Percentiles rank a stretch among this genome's conserved stretches.
phyloP scores from a whole-genome alignment of 768 basidiomycete genomes.

The Suillus hirtellus region DNA sequence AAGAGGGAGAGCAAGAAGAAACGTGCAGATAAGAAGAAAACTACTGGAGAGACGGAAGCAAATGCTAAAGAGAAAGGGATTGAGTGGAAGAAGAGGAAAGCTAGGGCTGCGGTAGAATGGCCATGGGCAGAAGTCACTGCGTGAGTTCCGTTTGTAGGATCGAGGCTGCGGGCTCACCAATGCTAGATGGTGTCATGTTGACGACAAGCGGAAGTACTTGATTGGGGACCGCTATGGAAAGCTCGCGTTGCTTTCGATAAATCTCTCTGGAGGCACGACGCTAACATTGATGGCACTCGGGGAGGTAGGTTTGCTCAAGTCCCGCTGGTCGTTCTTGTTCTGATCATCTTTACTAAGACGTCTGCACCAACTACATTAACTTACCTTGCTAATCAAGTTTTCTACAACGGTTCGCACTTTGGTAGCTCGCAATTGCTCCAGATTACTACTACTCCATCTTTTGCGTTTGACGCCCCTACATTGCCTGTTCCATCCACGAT shows the following conservation, averaged over 20 bases:
- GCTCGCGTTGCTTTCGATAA: constrained; percentile 62
- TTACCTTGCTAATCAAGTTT: constrained; percentile 64
- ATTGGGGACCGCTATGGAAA: constrained; percentile 74
- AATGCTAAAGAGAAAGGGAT: constrained; percentile 50
- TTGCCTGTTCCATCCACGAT: constrained; percentile 55
- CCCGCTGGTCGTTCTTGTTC: constrained; percentile 7
- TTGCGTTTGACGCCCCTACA: constrained; percentile 41
- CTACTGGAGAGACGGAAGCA: constrained; percentile 44
- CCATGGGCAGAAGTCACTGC: constrained; percentile 73
- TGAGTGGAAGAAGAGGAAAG: constrained; percentile 54
- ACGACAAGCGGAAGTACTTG: constrained; percentile 49
- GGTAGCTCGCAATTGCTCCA: constrained; percentile 80
- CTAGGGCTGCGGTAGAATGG: constrained; percentile 63
- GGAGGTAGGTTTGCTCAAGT: constrained; percentile 47
- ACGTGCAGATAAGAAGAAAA: constrained; percentile 51
- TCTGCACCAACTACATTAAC: constrained; percentile 72
- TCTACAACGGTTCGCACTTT: constrained; percentile 81
- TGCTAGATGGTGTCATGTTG: constrained; percentile 53
- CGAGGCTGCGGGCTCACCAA: constrained; percentile 7
- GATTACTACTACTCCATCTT: constrained; percentile 49
- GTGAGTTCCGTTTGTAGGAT: constrained; percentile 41
- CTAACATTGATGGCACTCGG: constrained; percentile 68
- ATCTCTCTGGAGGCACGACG: constrained; percentile 36
- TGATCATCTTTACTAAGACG: constrained; percentile 41
- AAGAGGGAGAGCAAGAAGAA: constrained; percentile 58